Base-by-base conservation (phyloP, 1,284 basidiomycete genomes). In the Ceratobasidium theobromae region DNA sequence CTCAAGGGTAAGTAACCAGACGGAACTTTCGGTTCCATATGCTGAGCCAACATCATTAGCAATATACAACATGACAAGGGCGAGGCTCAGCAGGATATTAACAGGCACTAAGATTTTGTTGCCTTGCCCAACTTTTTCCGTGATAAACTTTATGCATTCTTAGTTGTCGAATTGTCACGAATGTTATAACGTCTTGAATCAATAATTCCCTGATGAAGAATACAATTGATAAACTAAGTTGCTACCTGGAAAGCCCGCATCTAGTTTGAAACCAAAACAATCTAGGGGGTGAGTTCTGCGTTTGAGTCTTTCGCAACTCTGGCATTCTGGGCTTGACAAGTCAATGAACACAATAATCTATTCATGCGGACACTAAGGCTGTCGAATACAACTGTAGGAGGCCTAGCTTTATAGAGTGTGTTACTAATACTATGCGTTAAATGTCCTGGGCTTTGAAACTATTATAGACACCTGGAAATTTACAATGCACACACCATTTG, bases 1-100 rank as follows among this genome's bases (percentile, higher is more conserved):
- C 75, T 25, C 55, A 78, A 18, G 87, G 67, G 87, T 81, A 71
- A 74, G 80, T 71, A 53, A 11, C 5, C 4, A 9, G 23, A 43
- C 21, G 8, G 12, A n/a, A 32, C 51, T 35, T 55, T 27, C 9
- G 4, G 9, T 23, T 4, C 30, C 0, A 5, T 1, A 21, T n/a
- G n/a, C 6, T 12, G 2, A 1, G 30, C 11, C 40, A 25, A n/a
- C 23, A 9, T 23, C 18, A 46, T 3, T 28, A 85, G 86, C 3
- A 84, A 86, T 65, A 64, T 76, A 1, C 79, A 78, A 69, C 80
- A 87, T 23, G 84, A 86, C 73, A 86, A 86, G 73, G 87, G 87
- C 1, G 72, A 82, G 68, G 73, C 79, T 0, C 79, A 87, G 72
- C 83, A 86, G 75, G 76, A 82, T 25, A 45, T 79, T 38, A 86